Base-by-base conservation (phyloP, 768 basidiomycete genomes). In the Lepiota brunneoincarnata region DNA sequence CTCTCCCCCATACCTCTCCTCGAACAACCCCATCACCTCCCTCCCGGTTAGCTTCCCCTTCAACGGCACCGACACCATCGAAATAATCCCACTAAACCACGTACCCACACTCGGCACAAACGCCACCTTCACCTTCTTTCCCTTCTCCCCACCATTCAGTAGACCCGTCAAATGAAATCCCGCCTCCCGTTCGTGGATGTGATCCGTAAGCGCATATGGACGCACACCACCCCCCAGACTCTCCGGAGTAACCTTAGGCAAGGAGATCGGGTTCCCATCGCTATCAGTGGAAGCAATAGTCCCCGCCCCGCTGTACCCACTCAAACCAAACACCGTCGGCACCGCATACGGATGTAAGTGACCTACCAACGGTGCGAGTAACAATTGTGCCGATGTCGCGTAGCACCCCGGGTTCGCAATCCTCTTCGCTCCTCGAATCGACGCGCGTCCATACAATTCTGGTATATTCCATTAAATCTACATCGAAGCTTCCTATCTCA, bases 321-420 rank as follows among this genome's bases (percentile, higher is more conserved):
- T 96, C 50, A 96, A 69, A 15, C 90, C 96, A 66, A 98, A 96
- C 21, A 99, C 83, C 1, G 93, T 91, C 1, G 95, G 92, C 61
- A 79, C 78, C 18, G 80, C 72, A 2, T 72, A 74, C 4, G 75
- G 75, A 49, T 83, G 77, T 56, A 96, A 67, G 69, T 87, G 81
- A 53, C 83, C 75, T 51, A 97, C 75, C 17, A 98, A 78, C 17
- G 97, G 97, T 0, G 95, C 97, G 56, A 97, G 72, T 51, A 98
- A 83, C 57, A 98, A 78, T 70, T 98, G 97, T 1, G 86, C 80
- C 45, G 93, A 92, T 31, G 97, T 98, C 4, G 95, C 89, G 66
- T 94, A 99, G 68, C 97, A 99, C 39, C 97, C 97, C 1, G 97
- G 97, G 73, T 99, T 99, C 44, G 97, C 91, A 59, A 98, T 93